Percentiles rank a stretch among this genome's conserved stretches.
Evolutionary conservation across 2,329 filamentous ascomycete species (phyloP).

Genomic region (Zasmidium angulare): DNA sequence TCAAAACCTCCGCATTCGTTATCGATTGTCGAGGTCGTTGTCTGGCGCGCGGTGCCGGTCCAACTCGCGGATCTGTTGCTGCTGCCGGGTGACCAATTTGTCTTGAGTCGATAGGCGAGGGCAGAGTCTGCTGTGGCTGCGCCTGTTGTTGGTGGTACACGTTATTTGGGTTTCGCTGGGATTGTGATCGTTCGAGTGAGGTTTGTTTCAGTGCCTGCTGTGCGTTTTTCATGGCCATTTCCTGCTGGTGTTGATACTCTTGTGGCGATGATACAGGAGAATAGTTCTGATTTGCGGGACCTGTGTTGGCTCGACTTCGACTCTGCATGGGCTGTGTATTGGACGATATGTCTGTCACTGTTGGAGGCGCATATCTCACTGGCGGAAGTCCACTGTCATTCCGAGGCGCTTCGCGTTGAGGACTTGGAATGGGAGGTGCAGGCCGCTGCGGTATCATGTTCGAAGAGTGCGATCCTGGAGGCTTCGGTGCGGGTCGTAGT

Average conservation of each 20-base stretch:
- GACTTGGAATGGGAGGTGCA: constrained; percentile 49
- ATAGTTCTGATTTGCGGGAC: constrained; percentile 49
- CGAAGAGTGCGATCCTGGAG: constrained; percentile 58
- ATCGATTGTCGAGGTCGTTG: constrained; percentile 74
- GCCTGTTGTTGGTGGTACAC: constrained; percentile 47
- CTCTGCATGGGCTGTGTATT: constrained; percentile 35
- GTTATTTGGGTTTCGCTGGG: constrained; percentile 61
- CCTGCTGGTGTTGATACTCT: constrained; percentile 70
- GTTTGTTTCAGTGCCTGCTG: constrained; percentile 70
- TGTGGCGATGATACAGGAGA: constrained; percentile 44
- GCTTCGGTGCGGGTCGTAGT: constrained; percentile 76
- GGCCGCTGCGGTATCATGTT: constrained; percentile 48
- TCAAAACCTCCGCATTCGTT: constrained; percentile 72
- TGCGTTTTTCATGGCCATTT: constrained; percentile 76
- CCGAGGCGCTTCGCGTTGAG: constrained; percentile 28
- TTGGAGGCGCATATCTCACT: constrained; percentile 45
- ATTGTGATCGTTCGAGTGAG: constrained; percentile 64
- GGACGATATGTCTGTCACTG: constrained; percentile 37
- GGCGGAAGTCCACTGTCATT: constrained; percentile 42
- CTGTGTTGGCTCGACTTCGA: constrained; percentile 47
- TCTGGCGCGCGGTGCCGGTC: constrained; percentile 66
- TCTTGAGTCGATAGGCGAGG: constrained; percentile 18
- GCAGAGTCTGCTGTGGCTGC: constrained; percentile 47
- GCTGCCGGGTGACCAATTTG: constrained; percentile 33
- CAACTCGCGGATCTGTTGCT: constrained; percentile 48